Base-by-base conservation (phyloP, 106 monocot species). In the Agapanthus africanus region DNA sequence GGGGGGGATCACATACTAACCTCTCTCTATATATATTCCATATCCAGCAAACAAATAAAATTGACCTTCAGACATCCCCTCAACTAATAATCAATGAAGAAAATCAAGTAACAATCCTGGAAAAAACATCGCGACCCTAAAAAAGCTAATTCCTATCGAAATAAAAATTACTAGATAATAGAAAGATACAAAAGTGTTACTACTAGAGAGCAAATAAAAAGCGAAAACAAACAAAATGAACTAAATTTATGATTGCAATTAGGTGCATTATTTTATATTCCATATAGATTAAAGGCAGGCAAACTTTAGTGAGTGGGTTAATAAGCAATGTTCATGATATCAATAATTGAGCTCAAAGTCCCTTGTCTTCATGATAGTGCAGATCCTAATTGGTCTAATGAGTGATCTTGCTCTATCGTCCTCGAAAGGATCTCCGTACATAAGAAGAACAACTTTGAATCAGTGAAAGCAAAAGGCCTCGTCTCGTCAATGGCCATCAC, bases 251-350 rank as follows among this genome's bases (percentile, higher is more conserved):
- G n/a, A n/a, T n/a, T n/a, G n/a, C n/a, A 19, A 64, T 39, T 21
- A 64, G 21, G 10, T 25, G 9, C 2, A 34, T 38, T 39, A 11
- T 64, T 23, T 64, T 39, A 2, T 64, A 39, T 37, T 37, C 26
- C 8, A 39, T 9, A 64, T 11, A 9, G 31, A 59, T 59, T 39
- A 64, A 38, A 22, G 38, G 39, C 21, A 63, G 19, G 25, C 38
- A 64, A 61, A 38, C 64, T 64, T 64, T 64, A 64, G 39, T 64
- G 23, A 64, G 64, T 64, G 64, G 64, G 64, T n/a, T 23, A 39
- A 64, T 38, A 16, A 10, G 64, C 39, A 64, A 38, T 64, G 21
- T 25, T 39, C 39, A 64, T 38, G 10, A 64, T 64, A 38, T 64
- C 64, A 64, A 64, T 64, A 39, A 64, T 64, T 38, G 37, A 59